These are phyloP conservation scores for Cruciata laevipes DNA, from an alignment of 257 asterid genomes.

Conservation along the genomic window DNA sequence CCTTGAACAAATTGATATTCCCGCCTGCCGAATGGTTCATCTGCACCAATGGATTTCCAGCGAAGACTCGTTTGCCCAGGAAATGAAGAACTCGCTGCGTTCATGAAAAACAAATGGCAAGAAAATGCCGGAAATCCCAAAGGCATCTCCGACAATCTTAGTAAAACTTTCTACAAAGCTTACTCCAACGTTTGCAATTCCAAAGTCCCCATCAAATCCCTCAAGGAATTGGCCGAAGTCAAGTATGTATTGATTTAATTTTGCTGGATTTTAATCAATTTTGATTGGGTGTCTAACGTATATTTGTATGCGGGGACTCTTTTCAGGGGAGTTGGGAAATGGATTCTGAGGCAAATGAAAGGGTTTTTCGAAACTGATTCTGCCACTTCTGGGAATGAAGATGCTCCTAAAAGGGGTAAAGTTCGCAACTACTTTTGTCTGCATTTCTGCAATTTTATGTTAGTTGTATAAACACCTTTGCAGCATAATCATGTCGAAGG, in stretches of 20 bases:
- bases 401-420: slow-evolving; percentile 42
- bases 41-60: slow-evolving; percentile 34
- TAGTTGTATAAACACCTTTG: background rate
- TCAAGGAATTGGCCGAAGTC: slow-evolving; percentile 62
- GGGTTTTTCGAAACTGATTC: slow-evolving; percentile 49
- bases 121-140: slow-evolving; percentile 60
- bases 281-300: background rate
- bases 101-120: slow-evolving; percentile 53
- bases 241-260: slow-evolving; percentile 45
- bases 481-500: background rate
- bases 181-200: slow-evolving; percentile 58
- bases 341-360: slow-evolving; percentile 84
- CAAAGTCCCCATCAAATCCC: slow-evolving; percentile 48
- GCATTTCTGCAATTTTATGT: background rate
- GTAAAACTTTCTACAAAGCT: slow-evolving; percentile 58
- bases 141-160: slow-evolving; percentile 76
- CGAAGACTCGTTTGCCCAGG: slow-evolving; percentile 46
- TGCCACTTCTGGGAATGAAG: slow-evolving; percentile 36
- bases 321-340: slow-evolving; percentile 85
- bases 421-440: background rate
- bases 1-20: background rate
- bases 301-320: background rate
- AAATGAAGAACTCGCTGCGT: slow-evolving; percentile 63
- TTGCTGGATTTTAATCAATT: background rate
- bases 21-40: background rate